Conservation (phyloP, 306 rosid genomes). For the apple (Malus domestica) region DNA sequence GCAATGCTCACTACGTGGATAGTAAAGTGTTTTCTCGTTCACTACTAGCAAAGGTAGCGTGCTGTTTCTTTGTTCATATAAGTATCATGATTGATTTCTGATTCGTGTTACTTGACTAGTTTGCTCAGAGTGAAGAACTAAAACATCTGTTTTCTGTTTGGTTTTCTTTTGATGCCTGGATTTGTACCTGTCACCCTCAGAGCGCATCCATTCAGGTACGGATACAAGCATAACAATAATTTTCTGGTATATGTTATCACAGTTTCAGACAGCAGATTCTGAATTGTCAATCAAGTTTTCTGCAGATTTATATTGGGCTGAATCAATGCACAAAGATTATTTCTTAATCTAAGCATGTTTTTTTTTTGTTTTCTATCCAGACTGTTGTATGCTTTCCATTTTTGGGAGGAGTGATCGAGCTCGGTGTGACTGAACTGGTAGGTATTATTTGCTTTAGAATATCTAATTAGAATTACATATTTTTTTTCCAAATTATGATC, state of each 20-base stretch:
- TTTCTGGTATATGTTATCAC: background rate
- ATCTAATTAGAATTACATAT: slow-evolving; percentile 3
- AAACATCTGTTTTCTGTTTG: slow-evolving; percentile 24
- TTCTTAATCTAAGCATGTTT: background rate
- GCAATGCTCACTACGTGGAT: slow-evolving; percentile 55
- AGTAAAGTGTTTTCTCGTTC: slow-evolving; percentile 56
- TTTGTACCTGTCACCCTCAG: slow-evolving; percentile 39
- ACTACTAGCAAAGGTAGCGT: slow-evolving; percentile 71
- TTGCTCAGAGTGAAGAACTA: slow-evolving; percentile 16
- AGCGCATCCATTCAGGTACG: slow-evolving; percentile 84
- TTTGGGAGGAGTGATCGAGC: slow-evolving; percentile 69
- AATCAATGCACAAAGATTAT: background rate
- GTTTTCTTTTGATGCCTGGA: slow-evolving; percentile 28
- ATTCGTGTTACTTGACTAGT: background rate
- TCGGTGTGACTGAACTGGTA: slow-evolving; percentile 64
- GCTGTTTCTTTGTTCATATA: slow-evolving; percentile 3
- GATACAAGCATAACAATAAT: background rate
- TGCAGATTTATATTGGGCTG: background rate
- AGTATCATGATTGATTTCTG: background rate
- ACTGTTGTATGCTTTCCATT: slow-evolving; percentile 81
- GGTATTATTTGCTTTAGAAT: slow-evolving; percentile 25
- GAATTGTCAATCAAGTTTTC: background rate
- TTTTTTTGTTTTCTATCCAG: slow-evolving; percentile 34
- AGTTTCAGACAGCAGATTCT: background rate
- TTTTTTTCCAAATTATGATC: background rate